Evolutionary conservation across 768 basidiomycete species (phyloP).

Genomic region (Lactarius vividus): DNA sequence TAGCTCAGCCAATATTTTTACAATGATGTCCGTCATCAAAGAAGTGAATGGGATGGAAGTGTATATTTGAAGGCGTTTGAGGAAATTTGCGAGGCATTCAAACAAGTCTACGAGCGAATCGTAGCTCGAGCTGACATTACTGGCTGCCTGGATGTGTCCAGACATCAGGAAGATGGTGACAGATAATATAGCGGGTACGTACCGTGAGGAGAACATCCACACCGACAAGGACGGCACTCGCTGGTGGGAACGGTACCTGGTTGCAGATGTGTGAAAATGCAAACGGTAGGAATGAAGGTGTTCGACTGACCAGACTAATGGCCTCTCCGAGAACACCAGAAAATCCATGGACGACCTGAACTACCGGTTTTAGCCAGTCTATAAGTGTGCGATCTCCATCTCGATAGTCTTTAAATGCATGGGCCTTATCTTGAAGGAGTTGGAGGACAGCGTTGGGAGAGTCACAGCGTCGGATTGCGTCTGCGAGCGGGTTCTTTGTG

Average conservation of each 20-base stretch:
- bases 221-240: neutral
- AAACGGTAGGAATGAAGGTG: neutral
- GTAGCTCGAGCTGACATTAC: neutral
- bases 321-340: neutral
- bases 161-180: neutral
- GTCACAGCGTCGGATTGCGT: neutral
- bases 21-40: neutral
- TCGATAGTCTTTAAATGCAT: slow-evolving; percentile 3
- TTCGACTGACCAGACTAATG: neutral
- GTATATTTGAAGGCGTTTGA: neutral
- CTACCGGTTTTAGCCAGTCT: neutral
- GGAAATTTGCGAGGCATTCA: neutral
- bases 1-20: neutral
- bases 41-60: neutral
- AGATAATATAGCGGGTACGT: neutral
- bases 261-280: neutral
- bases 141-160: neutral
- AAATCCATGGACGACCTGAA: neutral
- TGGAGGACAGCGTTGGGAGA: neutral
- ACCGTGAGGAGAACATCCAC: neutral
- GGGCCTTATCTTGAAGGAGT: neutral
- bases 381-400: neutral
- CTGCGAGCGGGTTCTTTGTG: neutral
- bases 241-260: neutral
- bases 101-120: neutral